Conservation (phyloP, 202 grass and related monocot genomes). For the Dendrocalamus latiflorus region DNA sequence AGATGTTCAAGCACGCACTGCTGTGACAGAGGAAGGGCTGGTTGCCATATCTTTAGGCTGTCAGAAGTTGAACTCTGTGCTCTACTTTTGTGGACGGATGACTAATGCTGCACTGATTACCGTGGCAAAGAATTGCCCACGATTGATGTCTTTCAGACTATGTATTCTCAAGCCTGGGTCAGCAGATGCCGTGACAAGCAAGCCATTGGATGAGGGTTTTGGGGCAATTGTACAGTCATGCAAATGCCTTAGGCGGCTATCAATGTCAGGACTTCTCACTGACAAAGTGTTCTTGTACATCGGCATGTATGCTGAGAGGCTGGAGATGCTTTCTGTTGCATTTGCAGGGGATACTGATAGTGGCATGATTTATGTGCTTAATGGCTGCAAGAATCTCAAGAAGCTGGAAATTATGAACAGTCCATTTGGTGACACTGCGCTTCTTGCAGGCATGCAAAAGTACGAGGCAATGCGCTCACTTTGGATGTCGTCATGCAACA, state of each 20-base stretch:
- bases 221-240: conserved; percentile 59
- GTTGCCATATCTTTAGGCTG: conserved; percentile 45
- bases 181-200: conserved; percentile 49
- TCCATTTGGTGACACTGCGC: conserved; percentile 47
- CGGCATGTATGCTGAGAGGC: conserved; percentile 61
- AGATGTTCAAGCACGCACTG: not conserved
- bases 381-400: conserved; percentile 63
- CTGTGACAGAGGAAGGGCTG: conserved; percentile 55
- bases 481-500: conserved; percentile 64
- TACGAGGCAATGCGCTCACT: conserved; percentile 56
- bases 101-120: conserved; percentile 49
- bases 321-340: conserved; percentile 58
- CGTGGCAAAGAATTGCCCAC: conserved; percentile 42
- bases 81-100: conserved; percentile 49
- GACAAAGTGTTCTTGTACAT: conserved; percentile 67
- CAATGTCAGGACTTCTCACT: conserved; percentile 50
- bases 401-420: conserved; percentile 53
- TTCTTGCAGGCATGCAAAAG: conserved; percentile 31
- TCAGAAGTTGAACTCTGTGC: conserved; percentile 30
- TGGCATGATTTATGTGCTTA: conserved; percentile 69
- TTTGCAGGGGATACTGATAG: conserved; percentile 44
- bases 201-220: conserved; percentile 66
- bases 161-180: conserved; percentile 14
- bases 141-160: conserved; percentile 47
- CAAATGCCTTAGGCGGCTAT: conserved; percentile 43